Conservation (phyloP, 768 basidiomycete species). For the Cyclocybe aegerita region DNA sequence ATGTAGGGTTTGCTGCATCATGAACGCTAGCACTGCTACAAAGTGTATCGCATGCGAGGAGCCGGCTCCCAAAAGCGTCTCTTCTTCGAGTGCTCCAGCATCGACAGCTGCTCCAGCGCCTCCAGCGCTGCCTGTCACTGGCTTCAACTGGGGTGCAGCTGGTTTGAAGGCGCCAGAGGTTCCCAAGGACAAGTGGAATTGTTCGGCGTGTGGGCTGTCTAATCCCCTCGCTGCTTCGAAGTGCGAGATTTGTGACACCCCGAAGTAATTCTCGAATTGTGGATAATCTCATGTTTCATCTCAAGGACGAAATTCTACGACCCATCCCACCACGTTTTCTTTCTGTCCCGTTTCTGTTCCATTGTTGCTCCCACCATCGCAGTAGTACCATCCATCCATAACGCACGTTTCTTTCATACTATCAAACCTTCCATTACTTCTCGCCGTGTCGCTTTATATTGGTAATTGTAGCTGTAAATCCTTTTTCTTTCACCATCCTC, state of each 20-base stretch:
- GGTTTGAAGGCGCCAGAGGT: constrained; percentile 44
- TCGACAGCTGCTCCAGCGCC: constrained; percentile 1
- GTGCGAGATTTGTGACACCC: constrained; percentile 47
- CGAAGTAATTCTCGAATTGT: constrained; percentile 6
- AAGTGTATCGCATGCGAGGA: constrained; percentile 55
- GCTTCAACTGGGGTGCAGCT: constrained; percentile 61
- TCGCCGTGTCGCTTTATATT: constrained; percentile 7
- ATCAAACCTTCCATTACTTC: constrained; percentile 1
- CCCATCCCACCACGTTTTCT: too few species aligned
- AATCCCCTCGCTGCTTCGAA: constrained; percentile 45
- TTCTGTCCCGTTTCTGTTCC: too few species aligned
- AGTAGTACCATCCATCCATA: neutral
- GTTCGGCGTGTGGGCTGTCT: constrained; percentile 45
- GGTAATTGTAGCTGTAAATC: constrained; percentile 20
- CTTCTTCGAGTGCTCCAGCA: neutral
- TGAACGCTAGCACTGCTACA: constrained; percentile 41
- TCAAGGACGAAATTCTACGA: too few species aligned
- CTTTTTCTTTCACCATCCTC: constrained; percentile 1
- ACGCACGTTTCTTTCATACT: neutral
- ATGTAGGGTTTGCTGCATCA: constrained; percentile 52
- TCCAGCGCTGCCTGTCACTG: constrained; percentile 17
- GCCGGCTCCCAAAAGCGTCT: constrained; percentile 9
- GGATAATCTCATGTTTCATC: neutral
- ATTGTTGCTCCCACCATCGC: too few species aligned
- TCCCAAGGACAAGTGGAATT: constrained; percentile 47